Conservation (phyloP, 257 asterid genomes). For the Solanum sejunctum region DNA sequence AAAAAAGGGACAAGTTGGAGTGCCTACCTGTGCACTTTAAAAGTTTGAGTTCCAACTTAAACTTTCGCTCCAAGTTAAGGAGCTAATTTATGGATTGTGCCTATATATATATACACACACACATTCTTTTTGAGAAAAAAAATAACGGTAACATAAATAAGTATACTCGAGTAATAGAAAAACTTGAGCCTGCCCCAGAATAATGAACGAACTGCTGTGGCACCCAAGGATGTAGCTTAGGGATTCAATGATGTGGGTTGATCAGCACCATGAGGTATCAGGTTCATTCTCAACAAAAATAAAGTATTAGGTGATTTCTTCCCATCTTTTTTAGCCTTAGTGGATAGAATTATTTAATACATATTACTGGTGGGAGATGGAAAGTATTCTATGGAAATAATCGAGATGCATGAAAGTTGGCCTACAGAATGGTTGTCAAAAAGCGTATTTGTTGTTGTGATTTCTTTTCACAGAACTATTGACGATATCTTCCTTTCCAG, state of each 20-base stretch:
- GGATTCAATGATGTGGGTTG: background rate
- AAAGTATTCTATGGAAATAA: background rate
- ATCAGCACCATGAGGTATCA: background rate
- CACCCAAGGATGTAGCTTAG: background rate
- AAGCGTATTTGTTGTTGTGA: too few species aligned
- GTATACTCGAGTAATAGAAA: background rate
- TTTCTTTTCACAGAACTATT: too few species aligned
- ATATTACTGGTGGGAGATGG: background rate
- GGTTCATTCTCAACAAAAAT: background rate
- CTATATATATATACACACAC: background rate
- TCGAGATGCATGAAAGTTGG: background rate
- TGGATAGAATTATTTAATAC: rapidly evolving
- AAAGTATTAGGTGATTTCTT: background rate
- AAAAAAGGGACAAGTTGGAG: too few species aligned
- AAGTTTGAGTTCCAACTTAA: too few species aligned
- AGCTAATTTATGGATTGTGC: too few species aligned
- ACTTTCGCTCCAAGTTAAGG: too few species aligned
- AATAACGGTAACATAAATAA: background rate
- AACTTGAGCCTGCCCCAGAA: background rate
- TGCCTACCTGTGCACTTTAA: too few species aligned
- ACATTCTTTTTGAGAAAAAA: background rate
- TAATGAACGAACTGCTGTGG: background rate
- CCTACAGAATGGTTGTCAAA: background rate
- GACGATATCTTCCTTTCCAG: too few species aligned
- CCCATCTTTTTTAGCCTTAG: background rate